Percentiles rank a stretch among this genome's conserved stretches.
Conservation (phyloP, 2,329 filamentous ascomycete genomes). For the Sphaerostilbella broomeana region DNA sequence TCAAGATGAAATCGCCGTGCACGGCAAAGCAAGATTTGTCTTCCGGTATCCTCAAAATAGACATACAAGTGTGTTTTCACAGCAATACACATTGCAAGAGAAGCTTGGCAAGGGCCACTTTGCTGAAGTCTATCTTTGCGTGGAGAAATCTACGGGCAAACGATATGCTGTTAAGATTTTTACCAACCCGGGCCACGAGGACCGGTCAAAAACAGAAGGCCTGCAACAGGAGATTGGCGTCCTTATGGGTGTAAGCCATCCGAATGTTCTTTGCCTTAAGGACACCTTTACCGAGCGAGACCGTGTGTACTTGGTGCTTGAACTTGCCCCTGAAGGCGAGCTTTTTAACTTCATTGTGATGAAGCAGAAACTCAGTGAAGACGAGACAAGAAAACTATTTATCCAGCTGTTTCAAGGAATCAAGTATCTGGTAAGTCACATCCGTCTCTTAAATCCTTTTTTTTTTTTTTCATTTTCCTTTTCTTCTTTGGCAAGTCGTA, state of each 20-base stretch:
- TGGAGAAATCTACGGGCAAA: constrained; percentile 76
- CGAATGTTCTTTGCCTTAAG: constrained; percentile 86
- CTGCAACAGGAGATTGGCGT: constrained; percentile 95
- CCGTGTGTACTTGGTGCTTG: constrained; percentile 84
- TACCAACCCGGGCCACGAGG: constrained; percentile 76
- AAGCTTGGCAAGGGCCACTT: constrained; percentile 94
- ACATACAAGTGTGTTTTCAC: constrained; percentile 69
- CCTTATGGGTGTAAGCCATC: constrained; percentile 93
- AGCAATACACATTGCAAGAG: constrained; percentile 78
- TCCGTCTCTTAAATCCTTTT: neutral
- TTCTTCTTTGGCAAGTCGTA: too few species aligned
- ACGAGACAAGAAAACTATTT: constrained; percentile 80
- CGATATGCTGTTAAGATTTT: constrained; percentile 93
- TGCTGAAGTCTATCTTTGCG: constrained; percentile 84
- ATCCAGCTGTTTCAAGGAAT: constrained; percentile 86
- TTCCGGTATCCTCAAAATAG: constrained; percentile 81
- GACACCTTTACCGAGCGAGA: constrained; percentile 91
- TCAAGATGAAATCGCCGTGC: constrained; percentile 81
- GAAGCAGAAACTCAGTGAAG: constrained; percentile 81
- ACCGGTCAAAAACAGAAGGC: constrained; percentile 75
- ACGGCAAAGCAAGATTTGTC: constrained; percentile 79
- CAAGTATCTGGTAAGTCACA: constrained; percentile 77
- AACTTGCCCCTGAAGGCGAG: constrained; percentile 87
- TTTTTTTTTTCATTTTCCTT: neutral
- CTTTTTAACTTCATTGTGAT: constrained; percentile 92